Conservation (phyloP, 768 basidiomycete species). For the Lanmaoa rubissima region DNA sequence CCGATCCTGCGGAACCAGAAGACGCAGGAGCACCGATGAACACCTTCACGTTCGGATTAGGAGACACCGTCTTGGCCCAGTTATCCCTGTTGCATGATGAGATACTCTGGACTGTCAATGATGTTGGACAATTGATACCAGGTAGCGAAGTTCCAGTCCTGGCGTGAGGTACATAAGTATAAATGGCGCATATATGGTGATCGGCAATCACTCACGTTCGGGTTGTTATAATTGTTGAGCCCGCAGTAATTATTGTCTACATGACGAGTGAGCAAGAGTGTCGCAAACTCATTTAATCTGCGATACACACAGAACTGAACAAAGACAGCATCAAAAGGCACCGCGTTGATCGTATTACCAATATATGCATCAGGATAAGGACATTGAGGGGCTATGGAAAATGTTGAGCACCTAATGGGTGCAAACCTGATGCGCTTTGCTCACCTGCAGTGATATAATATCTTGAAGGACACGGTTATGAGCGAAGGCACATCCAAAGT, state of each 20-base stretch:
- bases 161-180: neutral
- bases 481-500: neutral
- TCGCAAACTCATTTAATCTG: neutral
- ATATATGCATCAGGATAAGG: constrained; percentile 49
- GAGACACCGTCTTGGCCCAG: constrained; percentile 45
- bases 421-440: neutral
- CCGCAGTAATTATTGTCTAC: constrained; percentile 51
- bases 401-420: neutral
- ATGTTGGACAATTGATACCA: constrained; percentile 33
- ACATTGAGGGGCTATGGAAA: constrained; percentile 38
- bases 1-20: constrained; percentile 41
- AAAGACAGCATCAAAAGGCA: constrained; percentile 48
- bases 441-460: constrained; percentile 45
- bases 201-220: constrained; percentile 30
- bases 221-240: constrained; percentile 43
- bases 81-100: constrained; percentile 38
- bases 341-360: constrained; percentile 40
- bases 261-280: neutral
- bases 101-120: neutral
- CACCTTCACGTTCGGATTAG: constrained; percentile 46
- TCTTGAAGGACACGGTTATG: constrained; percentile 16
- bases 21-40: constrained; percentile 51
- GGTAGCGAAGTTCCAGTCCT: constrained; percentile 50
- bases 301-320: constrained; percentile 44
- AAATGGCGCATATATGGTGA: neutral